Base-by-base conservation (phyloP, 2,329 filamentous ascomycete genomes). In the Penicillium sp. region DNA sequence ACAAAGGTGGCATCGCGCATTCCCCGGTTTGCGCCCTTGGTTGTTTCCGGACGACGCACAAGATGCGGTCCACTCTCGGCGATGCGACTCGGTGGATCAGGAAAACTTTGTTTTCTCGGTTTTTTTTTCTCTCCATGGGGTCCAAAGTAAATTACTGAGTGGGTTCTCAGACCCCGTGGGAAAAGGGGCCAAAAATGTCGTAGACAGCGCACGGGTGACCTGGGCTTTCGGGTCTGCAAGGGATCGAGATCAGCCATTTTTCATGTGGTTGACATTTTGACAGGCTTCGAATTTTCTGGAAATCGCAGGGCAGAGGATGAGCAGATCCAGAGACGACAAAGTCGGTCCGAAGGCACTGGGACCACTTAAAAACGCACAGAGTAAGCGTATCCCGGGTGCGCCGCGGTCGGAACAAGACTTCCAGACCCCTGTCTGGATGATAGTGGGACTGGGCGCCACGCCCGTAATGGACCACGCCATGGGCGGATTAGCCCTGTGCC, bases 381-480 rank as follows among this genome's bases (percentile, higher is more conserved):
- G 58, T 48, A 57, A 53, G 46, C 48, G 35, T 16, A 48, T 10
- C 46, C 58, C 53, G 55, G 48, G 41, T 33, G 35, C 39, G 45
- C 40, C 35, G 41, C 27, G 25, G 44, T 57, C 33, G 35, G 52
- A 60, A 56, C 58, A 62, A 60, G 55, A 56, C 41, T 58, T 53
- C 39, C 39, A 42, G 53, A 44, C 56, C 51, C 48, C 50, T 51
- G 48, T 41, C 52, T 44, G 28, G 46, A 55, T 55, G 60, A 54
- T 53, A 58, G 61, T 62, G 58, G 39, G 43, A 11, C 46, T 33
- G 41, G 42, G 47, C 60, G 60, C 60, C 61, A 62, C 59, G 59
- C 42, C 60, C 54, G 57, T 51, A 56, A 58, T 41, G 25, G 22
- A 45, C 46, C 44, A 44, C 44, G 42, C 41, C 44, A 38, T 50